phyloP scores from a whole-genome alignment of 2,329 filamentous ascomycete species.

The Aotearoamyces nothofagi region DNA sequence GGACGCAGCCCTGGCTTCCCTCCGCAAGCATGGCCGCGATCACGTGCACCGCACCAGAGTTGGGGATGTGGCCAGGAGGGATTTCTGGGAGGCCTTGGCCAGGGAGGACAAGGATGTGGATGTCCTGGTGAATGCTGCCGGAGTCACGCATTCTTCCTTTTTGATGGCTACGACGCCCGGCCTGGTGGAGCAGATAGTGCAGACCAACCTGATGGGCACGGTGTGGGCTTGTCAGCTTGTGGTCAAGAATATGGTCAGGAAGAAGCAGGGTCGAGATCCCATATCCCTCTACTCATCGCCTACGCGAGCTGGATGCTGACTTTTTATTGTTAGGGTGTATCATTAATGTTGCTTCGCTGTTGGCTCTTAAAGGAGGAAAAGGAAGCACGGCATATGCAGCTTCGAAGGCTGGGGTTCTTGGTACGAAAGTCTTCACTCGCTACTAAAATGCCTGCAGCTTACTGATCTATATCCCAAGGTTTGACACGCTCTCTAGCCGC shows the following conservation, averaged over 20 bases:
- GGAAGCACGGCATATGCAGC: conserved; percentile 65
- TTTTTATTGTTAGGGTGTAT: conserved; percentile 41
- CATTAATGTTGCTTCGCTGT: conserved; percentile 67
- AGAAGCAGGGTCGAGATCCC: conserved; percentile 16
- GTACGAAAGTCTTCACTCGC: too few species aligned
- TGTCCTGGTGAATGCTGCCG: conserved; percentile 69
- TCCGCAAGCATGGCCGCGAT: conserved; percentile 1
- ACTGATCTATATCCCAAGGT: conserved; percentile 24
- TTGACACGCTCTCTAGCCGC: conserved; percentile 52
- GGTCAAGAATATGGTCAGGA: conserved; percentile 29
- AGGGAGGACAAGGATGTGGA: conserved; percentile 22
- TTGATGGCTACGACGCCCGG: conserved; percentile 37
- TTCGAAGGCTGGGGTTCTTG: conserved; percentile 66
- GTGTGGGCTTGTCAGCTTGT: conserved; percentile 43
- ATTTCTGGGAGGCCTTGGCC: conserved; percentile 13
- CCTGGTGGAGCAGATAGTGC: conserved; percentile 40
- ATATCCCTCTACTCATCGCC: conserved; percentile 2
- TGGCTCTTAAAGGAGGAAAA: conserved; percentile 51
- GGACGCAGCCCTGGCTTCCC: conserved; percentile 26
- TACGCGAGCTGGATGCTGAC: conserved; percentile 1
- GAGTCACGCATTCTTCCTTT: conserved; percentile 49
- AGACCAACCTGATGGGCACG: conserved; percentile 56
- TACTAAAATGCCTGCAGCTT: not conserved
- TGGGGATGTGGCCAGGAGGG: conserved; percentile 15
- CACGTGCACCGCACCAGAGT: conserved; percentile 9